Evolutionary conservation across 257 asterid genomes (phyloP), one percentile per base, ranked within the genome.

Genomic region (Capsicum baccatum): DNA sequence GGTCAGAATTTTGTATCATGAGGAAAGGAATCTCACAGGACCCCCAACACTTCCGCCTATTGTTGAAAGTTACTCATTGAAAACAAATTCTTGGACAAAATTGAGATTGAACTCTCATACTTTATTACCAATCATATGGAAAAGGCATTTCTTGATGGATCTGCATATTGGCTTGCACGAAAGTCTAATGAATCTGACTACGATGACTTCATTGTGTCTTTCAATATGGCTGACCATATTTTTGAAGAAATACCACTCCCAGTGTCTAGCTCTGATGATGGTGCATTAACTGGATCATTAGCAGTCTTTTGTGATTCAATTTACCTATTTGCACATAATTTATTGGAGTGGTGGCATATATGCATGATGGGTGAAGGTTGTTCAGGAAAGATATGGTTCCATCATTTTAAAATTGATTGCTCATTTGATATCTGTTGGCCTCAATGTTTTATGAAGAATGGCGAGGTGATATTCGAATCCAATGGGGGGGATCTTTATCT

Each of bases 121-220:
- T 57, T 78, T 21, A n/a, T 78, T 48, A 54, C 12, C 5, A 48
- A 11, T 39, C 16, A 4, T 54, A 78, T 21, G 44, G 10, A 21
- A 54, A 54, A 48, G 82, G 82, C 42, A 19, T 48, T 54, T 78
- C 16, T 78, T 39, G 5, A 78, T 15, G 82, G 82, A 78, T 78
- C 19, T 13, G 62, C 42, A 54, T 78, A 78, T 78, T 52, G 82
- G 82, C 11, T 52, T n/a, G 63, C 82, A 78, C 4, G 82, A 78
- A 78, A 78, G 19, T 42, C 21, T 21, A n/a, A 78, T 21, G 47
- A 78, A 44, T 19, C 26, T 54, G 10, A 33, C 5, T 78, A 8
- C 52, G n/a, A 48, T 26, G 82, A 78, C 66, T 54, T 78, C n/a
- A 21, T 78, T 78, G 82, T 78, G 35, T 78, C 64, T n/a, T 78